A percentile compares a stretch with the other conserved stretches of the same genome.
These are phyloP conservation scores for Penicillium hordei DNA, from an alignment of 2,329 filamentous ascomycete genomes.

Conservation along the genomic window DNA sequence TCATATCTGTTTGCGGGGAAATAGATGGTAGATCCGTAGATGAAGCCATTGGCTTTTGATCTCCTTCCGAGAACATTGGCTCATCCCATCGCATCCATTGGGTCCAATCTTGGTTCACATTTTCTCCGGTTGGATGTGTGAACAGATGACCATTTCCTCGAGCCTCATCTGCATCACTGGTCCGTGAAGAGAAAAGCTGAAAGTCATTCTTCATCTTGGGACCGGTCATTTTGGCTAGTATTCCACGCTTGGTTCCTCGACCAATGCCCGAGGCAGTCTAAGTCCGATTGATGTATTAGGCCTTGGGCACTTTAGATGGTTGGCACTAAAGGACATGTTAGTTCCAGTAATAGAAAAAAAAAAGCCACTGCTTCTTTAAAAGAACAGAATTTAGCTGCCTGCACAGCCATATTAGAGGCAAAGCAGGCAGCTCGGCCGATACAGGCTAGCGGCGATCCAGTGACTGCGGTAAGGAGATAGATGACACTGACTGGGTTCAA, in stretches of 20 bases:
- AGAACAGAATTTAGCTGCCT: slow-evolving; percentile 2
- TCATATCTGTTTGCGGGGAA: slow-evolving; percentile 28
- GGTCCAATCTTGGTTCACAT: slow-evolving; percentile 43
- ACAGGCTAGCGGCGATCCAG: slow-evolving; percentile 2
- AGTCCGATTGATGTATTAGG: slow-evolving; percentile 1
- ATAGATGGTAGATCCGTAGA: slow-evolving; percentile 27
- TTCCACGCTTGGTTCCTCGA: slow-evolving; percentile 14
- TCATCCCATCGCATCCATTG: slow-evolving; percentile 50
- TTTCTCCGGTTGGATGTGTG: slow-evolving; percentile 26
- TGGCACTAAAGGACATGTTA: slow-evolving; percentile 12
- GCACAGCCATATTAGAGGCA: not conserved
- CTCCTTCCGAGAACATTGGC: slow-evolving; percentile 30
- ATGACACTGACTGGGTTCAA: slow-evolving; percentile 14
- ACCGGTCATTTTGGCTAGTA: slow-evolving; percentile 23
- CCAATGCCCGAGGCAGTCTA: not conserved
- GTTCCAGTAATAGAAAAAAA: not conserved
- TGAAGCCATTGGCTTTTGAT: slow-evolving; percentile 28
- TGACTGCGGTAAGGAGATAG: not conserved
- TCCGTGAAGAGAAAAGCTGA: slow-evolving; percentile 34
- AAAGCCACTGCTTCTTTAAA: not conserved
- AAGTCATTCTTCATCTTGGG: slow-evolving; percentile 35
- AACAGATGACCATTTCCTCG: slow-evolving; percentile 14
- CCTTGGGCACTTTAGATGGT: not conserved
- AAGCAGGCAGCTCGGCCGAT: not conserved
- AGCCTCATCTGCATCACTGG: slow-evolving; percentile 21